Evolutionary conservation across 2,329 filamentous ascomycete genomes (phyloP).

Genomic region (Pleurostoma richardsiae): DNA sequence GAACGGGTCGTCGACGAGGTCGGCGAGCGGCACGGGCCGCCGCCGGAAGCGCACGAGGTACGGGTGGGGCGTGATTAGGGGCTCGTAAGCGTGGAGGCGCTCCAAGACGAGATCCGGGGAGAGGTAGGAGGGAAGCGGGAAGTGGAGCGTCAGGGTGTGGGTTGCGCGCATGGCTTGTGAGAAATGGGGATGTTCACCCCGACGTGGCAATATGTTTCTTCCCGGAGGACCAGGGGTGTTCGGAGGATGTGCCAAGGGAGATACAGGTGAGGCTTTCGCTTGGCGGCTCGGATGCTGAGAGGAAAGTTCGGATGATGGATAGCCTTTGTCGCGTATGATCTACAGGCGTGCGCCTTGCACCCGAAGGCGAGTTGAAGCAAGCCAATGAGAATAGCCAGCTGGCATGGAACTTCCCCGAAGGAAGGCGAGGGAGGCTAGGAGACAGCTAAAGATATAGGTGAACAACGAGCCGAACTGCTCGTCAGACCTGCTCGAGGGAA

Average conservation of each 20-base stretch:
- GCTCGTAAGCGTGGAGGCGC: constrained; percentile 18
- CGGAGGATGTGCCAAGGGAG: background rate
- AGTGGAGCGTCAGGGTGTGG: constrained; percentile 29
- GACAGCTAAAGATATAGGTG: no score
- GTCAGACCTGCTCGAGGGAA: no score
- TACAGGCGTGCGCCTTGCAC: no score
- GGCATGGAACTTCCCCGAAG: no score
- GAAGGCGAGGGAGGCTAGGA: no score
- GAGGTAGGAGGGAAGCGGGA: constrained; percentile 34
- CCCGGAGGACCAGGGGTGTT: no score
- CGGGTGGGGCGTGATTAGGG: constrained; percentile 8
- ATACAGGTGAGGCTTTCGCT: background rate
- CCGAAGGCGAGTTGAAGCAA: no score
- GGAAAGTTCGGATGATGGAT: background rate
- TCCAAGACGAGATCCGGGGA: constrained; percentile 29
- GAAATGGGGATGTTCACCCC: background rate
- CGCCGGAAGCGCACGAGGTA: constrained; percentile 7
- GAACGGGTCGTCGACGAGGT: constrained; percentile 9
- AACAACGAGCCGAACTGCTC: no score
- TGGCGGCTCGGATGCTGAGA: background rate
- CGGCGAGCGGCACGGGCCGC: constrained; percentile 4
- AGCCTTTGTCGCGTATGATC: no score
- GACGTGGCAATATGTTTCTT: no score
- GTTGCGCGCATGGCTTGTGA: constrained; percentile 20
- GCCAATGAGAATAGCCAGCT: no score